Base-by-base conservation (phyloP, 2,329 filamentous ascomycete genomes). In the Colletotrichum higginsianum region DNA sequence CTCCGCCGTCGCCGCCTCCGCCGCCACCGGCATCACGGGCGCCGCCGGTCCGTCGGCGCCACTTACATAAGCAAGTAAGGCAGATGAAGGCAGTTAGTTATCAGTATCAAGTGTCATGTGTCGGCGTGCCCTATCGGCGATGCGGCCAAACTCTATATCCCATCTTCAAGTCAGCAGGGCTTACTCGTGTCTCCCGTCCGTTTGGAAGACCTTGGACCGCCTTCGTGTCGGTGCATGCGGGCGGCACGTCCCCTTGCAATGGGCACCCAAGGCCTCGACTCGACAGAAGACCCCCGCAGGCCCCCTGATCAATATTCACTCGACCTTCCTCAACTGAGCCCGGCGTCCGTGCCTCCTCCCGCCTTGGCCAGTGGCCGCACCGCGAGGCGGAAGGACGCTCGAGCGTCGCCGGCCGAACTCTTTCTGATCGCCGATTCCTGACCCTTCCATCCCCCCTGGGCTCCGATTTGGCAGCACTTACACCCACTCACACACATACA, bases 371-470 rank as follows among this genome's bases (percentile, higher is more conserved):
- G 8, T 12, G 50, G 7, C 15, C 50, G 16, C 16, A 11, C 50
- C 26, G 26, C 13, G 26, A 49, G 53, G 61, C 67, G 53, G 67
- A 35, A 55, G 40, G 49, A 23, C 23, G 23, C 23, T 18, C n/a
- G 58, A 26, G 26, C 40, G n/a, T 23, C 16, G 63, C 44, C 64
- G 57, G 65, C 68, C 44, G 50, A 46, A 18, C 61, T 40, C 57
- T 67, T 58, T 53, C 52, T 67, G 47, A 58, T 67, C 58, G 64
- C 57, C 56, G 67, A 67, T 56, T 46, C 21, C n/a, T 15, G 18
- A 21, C 40, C n/a, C 7, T 30, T 7, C 7, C n/a, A n/a, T n/a
- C 30, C 7, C 30, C 30, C 8, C n/a, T 15, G 30, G 21, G n/a
- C 47, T 50, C 47, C 21, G 6, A 30, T 30, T 8, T 8, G 30